Evolutionary conservation across 306 rosid species (phyloP), one percentile per base, ranked within the genome.

Genomic region (Prunus davidiana): DNA sequence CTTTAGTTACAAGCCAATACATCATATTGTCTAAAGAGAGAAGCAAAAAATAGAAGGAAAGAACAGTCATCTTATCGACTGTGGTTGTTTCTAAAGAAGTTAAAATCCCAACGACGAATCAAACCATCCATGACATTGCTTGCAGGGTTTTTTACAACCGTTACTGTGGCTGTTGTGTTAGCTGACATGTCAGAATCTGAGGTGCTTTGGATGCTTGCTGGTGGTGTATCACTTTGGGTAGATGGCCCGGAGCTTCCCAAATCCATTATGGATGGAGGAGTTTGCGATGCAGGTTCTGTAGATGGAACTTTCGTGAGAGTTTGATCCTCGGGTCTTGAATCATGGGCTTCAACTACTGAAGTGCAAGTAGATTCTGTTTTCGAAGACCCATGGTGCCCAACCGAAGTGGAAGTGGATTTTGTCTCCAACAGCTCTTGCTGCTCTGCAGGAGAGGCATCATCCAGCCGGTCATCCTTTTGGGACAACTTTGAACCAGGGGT

Each of bases 51-150:
- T 65, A 6, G 12, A 25, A 11, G 13, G 61, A 50, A 50, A 58
- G 43, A 38, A 13, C 30, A n/a, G 43, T 69, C 72, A 78, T 75
- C 82, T 79, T 77, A 89, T 82, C 87, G 78, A 71, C 80, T 86
- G 8, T 79, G 85, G 79, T 81, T 83, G 88, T 86, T 92, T 76
- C 90, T 75, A 82, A 96, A 87, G 79, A 92, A 83, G 80, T 85
- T 91, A 84, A 92, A 89, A 87, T 91, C 97, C 98, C 98, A 96
- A 41, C 98, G 97, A 5, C 97, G 89, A 67, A 90, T 71, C 86
- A 95, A 82, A 74, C 97, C 89, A 2, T 87, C 90, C 87, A 88
- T 83, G 81, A 89, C 81, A 86, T 91, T 88, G 82, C 88, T 38
- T 52, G 91, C 34, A 8, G 97, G 98, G 82, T 81, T 91, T 66